These are phyloP conservation scores for Millerozyma miso DNA, from an alignment of 805 yeast species.

Conservation along the genomic window DNA sequence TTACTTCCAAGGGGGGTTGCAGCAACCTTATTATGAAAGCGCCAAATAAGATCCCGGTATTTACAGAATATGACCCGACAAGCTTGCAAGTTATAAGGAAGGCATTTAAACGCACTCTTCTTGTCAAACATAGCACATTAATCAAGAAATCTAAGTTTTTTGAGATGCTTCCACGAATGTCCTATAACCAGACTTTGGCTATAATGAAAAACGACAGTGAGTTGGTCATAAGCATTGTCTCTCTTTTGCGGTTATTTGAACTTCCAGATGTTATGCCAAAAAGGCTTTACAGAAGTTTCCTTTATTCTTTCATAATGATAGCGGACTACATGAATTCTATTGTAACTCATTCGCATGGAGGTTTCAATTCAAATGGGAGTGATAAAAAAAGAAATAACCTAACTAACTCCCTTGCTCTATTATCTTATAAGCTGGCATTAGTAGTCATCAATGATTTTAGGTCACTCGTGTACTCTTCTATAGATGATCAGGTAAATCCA, in stretches of 20 bases:
- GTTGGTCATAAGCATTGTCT: not conserved
- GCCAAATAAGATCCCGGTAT: not conserved
- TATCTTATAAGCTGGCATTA: slow-evolving; percentile 13
- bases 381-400: slow-evolving; percentile 5
- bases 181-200: slow-evolving; percentile 1
- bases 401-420: slow-evolving; percentile 17
- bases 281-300: slow-evolving; percentile 8
- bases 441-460: slow-evolving; percentile 11
- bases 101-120: not conserved
- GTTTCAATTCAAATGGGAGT: slow-evolving; percentile 18
- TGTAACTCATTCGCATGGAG: slow-evolving; percentile 14
- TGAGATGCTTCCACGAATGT: not conserved
- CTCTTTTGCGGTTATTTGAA: slow-evolving; percentile 3
- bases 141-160: not conserved
- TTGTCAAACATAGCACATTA: not conserved
- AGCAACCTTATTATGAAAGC: not conserved
- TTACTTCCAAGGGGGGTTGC: not conserved
- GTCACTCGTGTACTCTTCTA: slow-evolving; percentile 5
- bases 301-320: slow-evolving; percentile 18
- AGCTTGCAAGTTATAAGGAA: not conserved
- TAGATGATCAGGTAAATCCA: slow-evolving; percentile 1
- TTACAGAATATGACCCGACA: not conserved
- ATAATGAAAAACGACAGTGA: not conserved
- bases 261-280: slow-evolving; percentile 6
- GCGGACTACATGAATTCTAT: slow-evolving; percentile 15